phyloP scores from a whole-genome alignment of 2,329 filamentous ascomycete genomes.

The Diaporthe batatas region DNA sequence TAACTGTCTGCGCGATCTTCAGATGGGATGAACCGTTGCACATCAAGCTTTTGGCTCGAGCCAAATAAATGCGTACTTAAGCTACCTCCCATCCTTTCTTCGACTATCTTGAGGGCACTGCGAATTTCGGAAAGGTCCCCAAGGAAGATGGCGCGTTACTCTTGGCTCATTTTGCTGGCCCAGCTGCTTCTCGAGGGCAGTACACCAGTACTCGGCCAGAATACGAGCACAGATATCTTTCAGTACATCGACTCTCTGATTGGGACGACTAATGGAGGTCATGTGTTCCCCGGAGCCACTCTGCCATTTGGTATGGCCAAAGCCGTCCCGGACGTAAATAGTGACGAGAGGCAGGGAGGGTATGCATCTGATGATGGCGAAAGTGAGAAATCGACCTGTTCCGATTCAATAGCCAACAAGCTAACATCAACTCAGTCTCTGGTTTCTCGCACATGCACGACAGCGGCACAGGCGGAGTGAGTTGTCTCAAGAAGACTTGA shows the following conservation, averaged over 20 bases:
- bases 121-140: no score
- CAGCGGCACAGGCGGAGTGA: conserved; percentile 50
- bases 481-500: conserved; percentile 42
- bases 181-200: background rate
- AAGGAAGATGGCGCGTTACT: background rate
- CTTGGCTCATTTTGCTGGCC: background rate
- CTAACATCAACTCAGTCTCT: conserved; percentile 44
- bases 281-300: conserved; percentile 49
- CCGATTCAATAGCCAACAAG: background rate
- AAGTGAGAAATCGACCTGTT: conserved; percentile 39
- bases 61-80: background rate
- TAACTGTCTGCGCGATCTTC: background rate
- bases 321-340: conserved; percentile 47
- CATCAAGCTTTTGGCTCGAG: background rate
- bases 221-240: conserved; percentile 8
- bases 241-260: conserved; percentile 47
- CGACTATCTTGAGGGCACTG: background rate
- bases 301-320: conserved; percentile 51
- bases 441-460: conserved; percentile 52
- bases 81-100: background rate
- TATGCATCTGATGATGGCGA: conserved; percentile 47
- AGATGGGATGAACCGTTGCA: conserved; percentile 21
- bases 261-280: conserved; percentile 48
- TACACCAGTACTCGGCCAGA: conserved; percentile 21
- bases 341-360: conserved; percentile 47